Evolutionary conservation across 371 early-diverging fungal species (phyloP).

Genomic region (Cladochytrium tenue): DNA sequence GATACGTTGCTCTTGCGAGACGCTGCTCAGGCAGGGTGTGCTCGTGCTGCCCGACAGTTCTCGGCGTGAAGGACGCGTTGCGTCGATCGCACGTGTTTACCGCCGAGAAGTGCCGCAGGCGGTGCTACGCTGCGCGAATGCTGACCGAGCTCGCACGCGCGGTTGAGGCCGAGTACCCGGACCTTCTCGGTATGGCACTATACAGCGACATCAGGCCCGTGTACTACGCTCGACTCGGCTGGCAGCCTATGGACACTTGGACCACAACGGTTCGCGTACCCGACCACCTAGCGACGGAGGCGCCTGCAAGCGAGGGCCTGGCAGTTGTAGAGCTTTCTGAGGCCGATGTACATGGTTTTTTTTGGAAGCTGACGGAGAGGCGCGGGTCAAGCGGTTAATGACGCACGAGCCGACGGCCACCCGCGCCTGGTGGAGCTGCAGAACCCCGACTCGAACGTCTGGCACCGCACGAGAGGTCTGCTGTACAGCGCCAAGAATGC

Average conservation of each 20-base stretch:
- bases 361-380: too few relatives aligned
- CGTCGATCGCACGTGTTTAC: background rate
- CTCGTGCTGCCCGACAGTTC: background rate
- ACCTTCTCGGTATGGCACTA: background rate
- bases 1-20: slow-evolving; percentile 2
- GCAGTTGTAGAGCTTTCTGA: too few relatives aligned
- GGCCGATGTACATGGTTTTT: too few relatives aligned
- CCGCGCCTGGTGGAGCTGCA: background rate
- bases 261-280: too few relatives aligned
- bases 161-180: background rate
- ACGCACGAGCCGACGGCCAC: too few relatives aligned
- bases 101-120: background rate
- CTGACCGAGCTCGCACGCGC: background rate
- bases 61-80: background rate
- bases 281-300: too few relatives aligned
- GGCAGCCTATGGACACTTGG: background rate
- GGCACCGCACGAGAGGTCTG: background rate
- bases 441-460: background rate
- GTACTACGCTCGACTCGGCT: background rate
- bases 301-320: too few relatives aligned
- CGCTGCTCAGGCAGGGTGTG: background rate
- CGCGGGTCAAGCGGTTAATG: too few relatives aligned
- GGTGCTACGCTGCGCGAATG: background rate
- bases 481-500: background rate
- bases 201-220: background rate